Conservation (phyloP, 768 basidiomycete genomes). For the Boletus rufocinnamomeus region DNA sequence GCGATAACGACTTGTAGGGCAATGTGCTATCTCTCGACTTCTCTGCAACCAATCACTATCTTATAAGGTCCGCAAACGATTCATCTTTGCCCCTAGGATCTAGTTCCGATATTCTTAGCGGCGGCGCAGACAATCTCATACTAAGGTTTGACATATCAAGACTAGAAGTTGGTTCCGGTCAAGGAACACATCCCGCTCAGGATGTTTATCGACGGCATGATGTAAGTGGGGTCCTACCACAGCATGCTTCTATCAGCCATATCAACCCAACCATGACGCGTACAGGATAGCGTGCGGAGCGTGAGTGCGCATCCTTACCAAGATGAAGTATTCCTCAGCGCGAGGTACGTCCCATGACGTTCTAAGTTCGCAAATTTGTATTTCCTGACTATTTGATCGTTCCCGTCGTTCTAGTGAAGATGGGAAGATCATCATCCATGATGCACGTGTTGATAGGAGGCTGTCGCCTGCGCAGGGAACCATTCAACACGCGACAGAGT, state of each 20-base stretch:
- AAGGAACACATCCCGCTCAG: slow-evolving; percentile 18
- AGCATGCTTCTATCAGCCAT: slow-evolving; percentile 23
- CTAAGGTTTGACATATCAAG: slow-evolving; percentile 55
- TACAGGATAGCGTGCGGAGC: slow-evolving; percentile 65
- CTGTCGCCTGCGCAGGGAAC: slow-evolving; percentile 47
- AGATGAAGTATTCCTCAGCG: slow-evolving; percentile 70
- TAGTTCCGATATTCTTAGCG: slow-evolving; percentile 39
- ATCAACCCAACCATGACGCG: slow-evolving; percentile 14
- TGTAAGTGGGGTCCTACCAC: slow-evolving; percentile 22
- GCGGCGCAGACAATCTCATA: slow-evolving; percentile 53
- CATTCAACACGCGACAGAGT: slow-evolving; percentile 54
- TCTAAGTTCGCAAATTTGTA: slow-evolving; percentile 16
- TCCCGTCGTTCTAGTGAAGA: slow-evolving; percentile 55
- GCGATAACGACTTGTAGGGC: slow-evolving; percentile 43
- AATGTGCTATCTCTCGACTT: slow-evolving; percentile 75
- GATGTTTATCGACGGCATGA: slow-evolving; percentile 36
- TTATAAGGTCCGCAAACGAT: slow-evolving; percentile 58
- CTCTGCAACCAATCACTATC: slow-evolving; percentile 61
- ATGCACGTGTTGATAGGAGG: slow-evolving; percentile 46
- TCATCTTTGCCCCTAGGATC: slow-evolving; percentile 16
- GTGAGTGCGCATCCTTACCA: slow-evolving; percentile 66
- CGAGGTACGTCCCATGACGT: slow-evolving; percentile 48
- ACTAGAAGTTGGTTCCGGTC: slow-evolving; percentile 25
- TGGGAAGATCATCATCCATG: slow-evolving; percentile 64
- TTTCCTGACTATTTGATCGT: slow-evolving; percentile 21